A percentile compares a stretch with the other conserved stretches of the same genome.
Conservation (phyloP, 345 rosid species). For the thale cress (Arabidopsis thaliana) region TAIR10.1 NC_003076.8:19896501-19897000, state of each 20-base stretch:
- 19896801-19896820: conserved; percentile 36
- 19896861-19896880: conserved; percentile 25
- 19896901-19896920: conserved; percentile 27
- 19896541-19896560: conserved; percentile 18
- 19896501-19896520: background rate
- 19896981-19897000: conserved; percentile 4
- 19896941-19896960: conserved; percentile 35
- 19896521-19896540: background rate
- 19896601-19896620: conserved; percentile 12
- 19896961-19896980: conserved; percentile 26
- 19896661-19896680: conserved; percentile 23
- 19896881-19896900: conserved; percentile 42
- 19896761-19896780: conserved; percentile 32
- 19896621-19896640: conserved; percentile 7
- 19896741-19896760: conserved; percentile 35
- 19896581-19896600: conserved; percentile 22
- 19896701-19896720: background rate
- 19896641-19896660: background rate
- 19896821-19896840: conserved; percentile 33
- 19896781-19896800: conserved; percentile 41
- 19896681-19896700: conserved; percentile 29
- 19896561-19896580: conserved; percentile 12
- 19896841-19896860: conserved; percentile 23
- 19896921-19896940: conserved; percentile 25
- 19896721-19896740: conserved; percentile 16